Base-by-base conservation (phyloP, 2,329 filamentous ascomycete species). In the Pleoardoris graminearum region DNA sequence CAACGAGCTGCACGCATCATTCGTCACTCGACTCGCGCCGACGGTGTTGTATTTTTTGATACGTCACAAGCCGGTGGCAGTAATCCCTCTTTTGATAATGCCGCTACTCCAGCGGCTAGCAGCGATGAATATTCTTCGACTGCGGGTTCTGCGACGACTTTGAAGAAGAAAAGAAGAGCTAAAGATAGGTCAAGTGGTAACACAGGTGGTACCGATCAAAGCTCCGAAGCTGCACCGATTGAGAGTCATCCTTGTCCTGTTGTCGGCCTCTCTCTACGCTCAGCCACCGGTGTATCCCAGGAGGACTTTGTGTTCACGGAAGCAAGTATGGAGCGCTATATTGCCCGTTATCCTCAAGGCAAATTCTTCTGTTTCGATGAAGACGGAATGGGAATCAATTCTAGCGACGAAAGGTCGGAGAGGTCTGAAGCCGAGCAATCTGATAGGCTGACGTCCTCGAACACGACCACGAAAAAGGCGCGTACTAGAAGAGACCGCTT, bases 291-390 rank as follows among this genome's bases (percentile, higher is more conserved):
- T 2, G 39, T 67, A 6, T 58, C 61, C 3, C 59, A 66, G 33
- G 61, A 63, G n/a, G 64, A 66, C n/a, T 67, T 70, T 36, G 53
- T 51, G 14, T 70, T 71, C 35, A 66, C 60, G 5, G 69, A 71
- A 51, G 54, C 65, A 22, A 63, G 59, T 22, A 68, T 72, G 68
- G 66, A 69, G 44, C 63, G 68, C 25, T 70, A 71, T 48, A 69
- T 72, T 25, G 61, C 61, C 19, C 59, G 62, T 2, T 72, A 68
- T 53, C 69, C 69, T 1, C 60, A 64, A 33, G 68, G 68, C 11
- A 71, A 71, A 45, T 71, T 69, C 50, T 71, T 71, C 60, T 70
- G 66, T 41, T 70, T 69, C 44, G 68, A 65, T 17, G 67, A 69
- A 41, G 62, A 70, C 41, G 69, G 69, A 5, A 48, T 60, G 11